Evolutionary conservation across 768 basidiomycete genomes (phyloP).

Genomic region (Mycena maculata): DNA sequence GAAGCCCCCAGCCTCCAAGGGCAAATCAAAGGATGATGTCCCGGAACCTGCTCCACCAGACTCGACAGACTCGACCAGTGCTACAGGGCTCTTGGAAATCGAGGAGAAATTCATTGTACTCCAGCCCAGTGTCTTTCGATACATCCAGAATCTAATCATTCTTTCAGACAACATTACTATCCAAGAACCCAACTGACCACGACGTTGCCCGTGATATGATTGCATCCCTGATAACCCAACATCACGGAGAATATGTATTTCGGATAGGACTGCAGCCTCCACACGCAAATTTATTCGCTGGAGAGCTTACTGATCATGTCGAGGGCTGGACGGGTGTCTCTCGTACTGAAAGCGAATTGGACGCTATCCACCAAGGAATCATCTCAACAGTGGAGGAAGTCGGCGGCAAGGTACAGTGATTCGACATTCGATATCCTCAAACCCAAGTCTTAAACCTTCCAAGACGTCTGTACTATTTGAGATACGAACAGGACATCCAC

Average conservation of each 20-base stretch:
- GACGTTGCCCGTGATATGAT: slow-evolving; percentile 72
- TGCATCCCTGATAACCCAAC: slow-evolving; percentile 73
- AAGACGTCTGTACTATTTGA: slow-evolving; percentile 72
- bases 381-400: slow-evolving; percentile 74
- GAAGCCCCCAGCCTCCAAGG: slow-evolving; percentile 46
- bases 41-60: slow-evolving; percentile 27
- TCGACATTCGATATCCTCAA: background rate
- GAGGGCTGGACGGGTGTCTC: slow-evolving; percentile 67
- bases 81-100: slow-evolving; percentile 55
- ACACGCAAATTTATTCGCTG: slow-evolving; percentile 63
- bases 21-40: slow-evolving; percentile 53
- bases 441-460: background rate
- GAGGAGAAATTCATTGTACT: slow-evolving; percentile 68
- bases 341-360: slow-evolving; percentile 65
- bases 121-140: slow-evolving; percentile 13
- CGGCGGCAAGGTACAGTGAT: slow-evolving; percentile 73
- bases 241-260: slow-evolving; percentile 80
- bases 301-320: slow-evolving; percentile 59
- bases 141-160: background rate
- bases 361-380: slow-evolving; percentile 56
- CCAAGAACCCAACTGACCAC: slow-evolving; percentile 53
- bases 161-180: slow-evolving; percentile 58
- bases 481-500: slow-evolving; percentile 57
- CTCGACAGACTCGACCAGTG: slow-evolving; percentile 23
- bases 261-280: slow-evolving; percentile 78